Conservation (phyloP, 306 rosid genomes). For the Quercus gilva region DNA sequence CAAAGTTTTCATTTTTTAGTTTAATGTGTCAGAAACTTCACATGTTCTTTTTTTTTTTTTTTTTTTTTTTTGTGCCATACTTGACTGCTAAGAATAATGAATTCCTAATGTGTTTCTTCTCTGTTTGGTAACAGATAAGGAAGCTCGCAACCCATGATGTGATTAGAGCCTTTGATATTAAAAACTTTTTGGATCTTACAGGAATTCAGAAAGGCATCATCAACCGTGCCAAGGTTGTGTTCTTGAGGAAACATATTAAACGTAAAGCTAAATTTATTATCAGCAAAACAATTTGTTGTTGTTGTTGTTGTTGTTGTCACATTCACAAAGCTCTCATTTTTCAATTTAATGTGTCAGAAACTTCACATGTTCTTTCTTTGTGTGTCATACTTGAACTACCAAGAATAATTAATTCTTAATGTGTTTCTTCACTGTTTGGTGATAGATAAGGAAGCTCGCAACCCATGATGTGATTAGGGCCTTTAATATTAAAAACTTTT, state of each 20-base stretch:
- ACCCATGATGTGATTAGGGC: constrained; percentile 91
- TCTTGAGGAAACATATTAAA: constrained; percentile 63
- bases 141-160: constrained; percentile 95
- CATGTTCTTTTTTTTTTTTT: no score
- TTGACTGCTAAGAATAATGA: no score
- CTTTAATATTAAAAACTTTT: constrained; percentile 26
- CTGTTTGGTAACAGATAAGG: constrained; percentile 78
- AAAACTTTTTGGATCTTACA: constrained; percentile 79
- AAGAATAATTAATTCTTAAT: constrained; percentile 3
- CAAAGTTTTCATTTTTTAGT: no score
- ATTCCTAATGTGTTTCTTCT: no score
- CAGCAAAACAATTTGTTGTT: constrained; percentile 51
- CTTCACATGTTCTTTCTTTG: neutral
- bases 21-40: no score
- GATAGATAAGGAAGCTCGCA: constrained; percentile 85
- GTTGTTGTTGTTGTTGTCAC: neutral
- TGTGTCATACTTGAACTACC: neutral
- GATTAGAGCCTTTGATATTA: constrained; percentile 84
- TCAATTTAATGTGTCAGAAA: neutral
- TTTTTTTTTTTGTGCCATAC: no score
- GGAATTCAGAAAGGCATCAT: constrained; percentile 93
- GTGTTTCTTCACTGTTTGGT: neutral
- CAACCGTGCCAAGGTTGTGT: constrained; percentile 92
- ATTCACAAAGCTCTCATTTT: constrained; percentile 1
- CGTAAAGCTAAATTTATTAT: constrained; percentile 21